These are phyloP conservation scores for Euphorbia schlechtendalii DNA, from an alignment of 441 rosid genomes.

Conservation along the genomic window DNA sequence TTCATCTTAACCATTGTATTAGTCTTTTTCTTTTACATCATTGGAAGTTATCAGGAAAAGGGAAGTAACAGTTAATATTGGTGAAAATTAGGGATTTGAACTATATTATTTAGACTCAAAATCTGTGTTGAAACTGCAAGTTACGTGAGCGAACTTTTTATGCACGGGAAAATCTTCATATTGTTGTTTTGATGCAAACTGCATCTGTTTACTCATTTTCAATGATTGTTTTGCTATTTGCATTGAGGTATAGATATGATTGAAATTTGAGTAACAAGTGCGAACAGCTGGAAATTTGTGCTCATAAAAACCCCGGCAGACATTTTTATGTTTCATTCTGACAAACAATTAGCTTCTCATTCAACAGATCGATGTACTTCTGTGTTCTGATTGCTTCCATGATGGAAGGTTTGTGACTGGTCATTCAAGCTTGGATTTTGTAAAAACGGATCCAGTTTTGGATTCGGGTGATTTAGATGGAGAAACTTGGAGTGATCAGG, in stretches of 20 bases:
- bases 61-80: not conserved
- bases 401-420: slow-evolving; percentile 71
- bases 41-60: not conserved
- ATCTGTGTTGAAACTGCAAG: not conserved
- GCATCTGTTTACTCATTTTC: not conserved
- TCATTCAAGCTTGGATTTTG: slow-evolving; percentile 86
- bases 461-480: slow-evolving; percentile 65
- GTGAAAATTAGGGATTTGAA: not conserved
- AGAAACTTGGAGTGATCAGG: slow-evolving; percentile 85
- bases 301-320: slow-evolving; percentile 2
- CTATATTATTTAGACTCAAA: not conserved
- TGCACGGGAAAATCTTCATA: not conserved
- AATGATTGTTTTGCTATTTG: not conserved
- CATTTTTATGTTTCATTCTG: slow-evolving; percentile 6
- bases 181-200: not conserved
- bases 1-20: not conserved
- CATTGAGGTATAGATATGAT: not conserved
- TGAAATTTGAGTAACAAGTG: not conserved
- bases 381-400: slow-evolving; percentile 75
- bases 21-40: not conserved
- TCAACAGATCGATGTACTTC: slow-evolving; percentile 63
- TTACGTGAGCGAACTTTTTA: not conserved
- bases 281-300: not conserved
- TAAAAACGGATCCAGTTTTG: slow-evolving; percentile 55
- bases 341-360: slow-evolving; percentile 20